phyloP scores from a whole-genome alignment of 345 rosid species.

The Cardamine resedifolia region DNA sequence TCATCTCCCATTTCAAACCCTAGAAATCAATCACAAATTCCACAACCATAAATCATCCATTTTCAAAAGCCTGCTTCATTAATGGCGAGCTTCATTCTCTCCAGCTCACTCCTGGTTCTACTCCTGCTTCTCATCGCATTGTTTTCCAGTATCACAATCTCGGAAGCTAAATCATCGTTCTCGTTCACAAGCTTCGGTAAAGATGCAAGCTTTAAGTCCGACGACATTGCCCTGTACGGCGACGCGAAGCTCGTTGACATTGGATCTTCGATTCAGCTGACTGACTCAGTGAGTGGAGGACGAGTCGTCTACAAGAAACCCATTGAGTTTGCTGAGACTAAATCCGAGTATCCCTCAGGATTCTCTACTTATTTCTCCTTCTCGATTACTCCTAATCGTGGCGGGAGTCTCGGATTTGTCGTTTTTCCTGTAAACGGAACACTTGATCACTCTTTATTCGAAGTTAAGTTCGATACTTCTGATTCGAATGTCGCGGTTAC shows the following conservation, averaged over 20 bases:
- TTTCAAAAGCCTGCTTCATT: slow-evolving; percentile 31
- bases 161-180: slow-evolving; percentile 49
- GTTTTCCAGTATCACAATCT: slow-evolving; percentile 41
- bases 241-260: slow-evolving; percentile 53
- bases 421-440: slow-evolving; percentile 52
- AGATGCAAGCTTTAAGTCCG: slow-evolving; percentile 54
- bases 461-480: slow-evolving; percentile 51
- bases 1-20: slow-evolving; percentile 30
- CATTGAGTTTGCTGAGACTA: slow-evolving; percentile 56
- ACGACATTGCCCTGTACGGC: slow-evolving; percentile 56
- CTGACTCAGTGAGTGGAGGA: slow-evolving; percentile 52
- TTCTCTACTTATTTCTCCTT: slow-evolving; percentile 70
- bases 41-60: slow-evolving; percentile 48
- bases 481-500: slow-evolving; percentile 56
- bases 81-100: slow-evolving; percentile 51
- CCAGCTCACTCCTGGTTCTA: slow-evolving; percentile 36
- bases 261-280: slow-evolving; percentile 62
- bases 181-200: slow-evolving; percentile 47
- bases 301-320: slow-evolving; percentile 65
- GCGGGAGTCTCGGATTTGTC: slow-evolving; percentile 67
- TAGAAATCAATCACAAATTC: slow-evolving; percentile 53
- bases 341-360: slow-evolving; percentile 44
- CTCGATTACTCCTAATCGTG: slow-evolving; percentile 45
- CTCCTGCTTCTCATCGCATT: slow-evolving; percentile 36
- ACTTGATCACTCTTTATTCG: slow-evolving; percentile 31